These are phyloP conservation scores for Fraxinus ornus DNA, from an alignment of 305 asterid species.

Conservation along the genomic window DNA sequence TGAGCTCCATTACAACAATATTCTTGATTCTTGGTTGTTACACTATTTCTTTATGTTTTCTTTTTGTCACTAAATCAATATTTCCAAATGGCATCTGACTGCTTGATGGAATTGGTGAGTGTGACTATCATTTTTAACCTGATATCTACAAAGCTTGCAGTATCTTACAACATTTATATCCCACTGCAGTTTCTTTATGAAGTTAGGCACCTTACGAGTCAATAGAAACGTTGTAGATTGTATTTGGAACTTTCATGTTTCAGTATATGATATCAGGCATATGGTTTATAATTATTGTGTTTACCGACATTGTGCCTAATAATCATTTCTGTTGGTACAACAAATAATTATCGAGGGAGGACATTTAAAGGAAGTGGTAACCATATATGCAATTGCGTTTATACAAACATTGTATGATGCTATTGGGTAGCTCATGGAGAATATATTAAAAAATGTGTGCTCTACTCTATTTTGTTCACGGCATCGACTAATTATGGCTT, in stretches of 20 bases:
- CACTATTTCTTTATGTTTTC: background rate
- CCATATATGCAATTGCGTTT: background rate
- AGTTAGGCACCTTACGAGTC: background rate
- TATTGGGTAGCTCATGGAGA: background rate
- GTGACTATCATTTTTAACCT: background rate
- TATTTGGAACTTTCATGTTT: background rate
- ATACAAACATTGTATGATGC: background rate
- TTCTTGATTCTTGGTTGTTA: conserved; percentile 4
- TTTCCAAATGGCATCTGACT: background rate
- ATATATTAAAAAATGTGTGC: background rate
- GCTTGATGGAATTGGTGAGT: background rate
- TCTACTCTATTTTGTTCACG: background rate
- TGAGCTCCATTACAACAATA: background rate
- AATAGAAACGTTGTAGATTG: background rate
- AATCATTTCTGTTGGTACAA: background rate
- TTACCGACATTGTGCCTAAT: background rate
- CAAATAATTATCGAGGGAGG: background rate
- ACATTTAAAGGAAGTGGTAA: background rate
- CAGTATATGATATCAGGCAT: background rate
- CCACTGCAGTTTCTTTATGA: background rate
- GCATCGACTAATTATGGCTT: background rate
- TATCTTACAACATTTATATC: background rate
- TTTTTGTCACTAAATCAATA: background rate
- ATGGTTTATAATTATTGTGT: background rate
- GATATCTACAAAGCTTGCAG: background rate